phyloP scores from a whole-genome alignment of 805 yeast species.

The Cyberlindnera xylosilytica region DNA sequence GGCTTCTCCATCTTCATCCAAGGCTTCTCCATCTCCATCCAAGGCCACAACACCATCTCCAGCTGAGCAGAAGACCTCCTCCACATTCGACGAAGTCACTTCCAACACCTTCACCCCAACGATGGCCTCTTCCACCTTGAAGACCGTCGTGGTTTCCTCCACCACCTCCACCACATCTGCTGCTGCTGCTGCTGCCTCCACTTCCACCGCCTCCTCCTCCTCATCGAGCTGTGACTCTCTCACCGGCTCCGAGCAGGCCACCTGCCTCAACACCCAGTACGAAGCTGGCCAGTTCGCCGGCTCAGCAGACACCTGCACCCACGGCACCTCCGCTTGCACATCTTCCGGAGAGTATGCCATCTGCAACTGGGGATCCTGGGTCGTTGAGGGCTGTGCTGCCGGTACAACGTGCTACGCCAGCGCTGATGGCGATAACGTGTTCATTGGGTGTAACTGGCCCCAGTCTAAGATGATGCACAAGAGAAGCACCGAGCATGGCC shows the following conservation, averaged over 20 bases:
- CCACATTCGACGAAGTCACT: constrained; percentile 8
- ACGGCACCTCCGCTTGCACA: constrained; percentile 52
- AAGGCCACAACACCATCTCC: not conserved
- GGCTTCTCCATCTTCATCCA: constrained; percentile 3
- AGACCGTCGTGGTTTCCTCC: constrained; percentile 11
- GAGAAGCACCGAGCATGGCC: constrained; percentile 7
- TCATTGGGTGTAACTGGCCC: constrained; percentile 46
- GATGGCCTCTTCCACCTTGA: constrained; percentile 6
- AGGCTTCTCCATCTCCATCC: not conserved
- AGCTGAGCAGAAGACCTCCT: not conserved
- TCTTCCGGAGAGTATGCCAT: constrained; percentile 49
- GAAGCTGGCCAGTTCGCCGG: constrained; percentile 42
- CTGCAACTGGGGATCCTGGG: constrained; percentile 60
- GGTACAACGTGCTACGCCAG: constrained; percentile 64
- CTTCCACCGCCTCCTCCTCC: constrained; percentile 5
- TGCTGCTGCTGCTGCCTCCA: not conserved
- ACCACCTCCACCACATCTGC: constrained; percentile 3
- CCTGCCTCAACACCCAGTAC: constrained; percentile 43
- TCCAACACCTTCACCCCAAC: constrained; percentile 9
- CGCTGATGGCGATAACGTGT: constrained; percentile 38
- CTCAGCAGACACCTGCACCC: constrained; percentile 38
- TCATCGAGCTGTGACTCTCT: constrained; percentile 32
- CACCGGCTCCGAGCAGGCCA: constrained; percentile 39
- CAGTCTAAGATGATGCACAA: not conserved
- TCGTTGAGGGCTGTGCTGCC: constrained; percentile 50